phyloP scores from a whole-genome alignment of 441 rosid genomes.

The Manihot esculenta region DNA sequence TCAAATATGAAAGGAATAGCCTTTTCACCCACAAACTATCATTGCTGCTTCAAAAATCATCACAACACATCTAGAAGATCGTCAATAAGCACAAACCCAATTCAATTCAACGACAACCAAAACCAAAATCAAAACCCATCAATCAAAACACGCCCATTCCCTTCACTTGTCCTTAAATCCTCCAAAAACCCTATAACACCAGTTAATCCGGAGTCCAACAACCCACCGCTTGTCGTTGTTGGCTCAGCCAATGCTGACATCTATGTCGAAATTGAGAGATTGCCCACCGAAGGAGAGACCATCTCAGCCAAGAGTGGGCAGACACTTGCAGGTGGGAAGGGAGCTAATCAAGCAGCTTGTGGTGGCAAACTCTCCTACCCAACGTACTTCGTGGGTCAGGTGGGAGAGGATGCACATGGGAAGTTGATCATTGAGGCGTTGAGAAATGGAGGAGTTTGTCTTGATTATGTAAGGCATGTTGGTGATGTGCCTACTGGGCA shows the following conservation, averaged over 20 bases:
- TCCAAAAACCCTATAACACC: conserved; percentile 18
- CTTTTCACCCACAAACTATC: conserved; percentile 39
- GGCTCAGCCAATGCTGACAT: conserved; percentile 91
- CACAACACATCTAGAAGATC: conserved; percentile 20
- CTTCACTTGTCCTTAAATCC: conserved; percentile 37
- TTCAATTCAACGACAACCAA: conserved; percentile 18
- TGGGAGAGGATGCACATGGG: conserved; percentile 84
- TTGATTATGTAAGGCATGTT: conserved; percentile 49
- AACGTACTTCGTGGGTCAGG: conserved; percentile 75
- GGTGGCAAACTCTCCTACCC: conserved; percentile 69
- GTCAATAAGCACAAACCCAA: conserved; percentile 16
- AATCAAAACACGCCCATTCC: conserved; percentile 29
- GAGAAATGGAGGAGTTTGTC: conserved; percentile 53
- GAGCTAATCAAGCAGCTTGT: conserved; percentile 93
- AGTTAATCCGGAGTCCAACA: background rate
- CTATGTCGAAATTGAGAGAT: conserved; percentile 75
- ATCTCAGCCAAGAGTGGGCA: conserved; percentile 69
- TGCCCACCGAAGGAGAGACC: conserved; percentile 77
- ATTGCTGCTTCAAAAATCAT: conserved; percentile 18
- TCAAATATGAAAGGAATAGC: conserved; percentile 38
- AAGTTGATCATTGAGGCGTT: conserved; percentile 60
- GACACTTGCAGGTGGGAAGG: conserved; percentile 89
- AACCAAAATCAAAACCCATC: conserved; percentile 9
- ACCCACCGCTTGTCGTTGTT: conserved; percentile 72
- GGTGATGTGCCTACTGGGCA: conserved; percentile 74